Base-by-base conservation (phyloP, 805 yeast species). In the Candida saitoana region DNA sequence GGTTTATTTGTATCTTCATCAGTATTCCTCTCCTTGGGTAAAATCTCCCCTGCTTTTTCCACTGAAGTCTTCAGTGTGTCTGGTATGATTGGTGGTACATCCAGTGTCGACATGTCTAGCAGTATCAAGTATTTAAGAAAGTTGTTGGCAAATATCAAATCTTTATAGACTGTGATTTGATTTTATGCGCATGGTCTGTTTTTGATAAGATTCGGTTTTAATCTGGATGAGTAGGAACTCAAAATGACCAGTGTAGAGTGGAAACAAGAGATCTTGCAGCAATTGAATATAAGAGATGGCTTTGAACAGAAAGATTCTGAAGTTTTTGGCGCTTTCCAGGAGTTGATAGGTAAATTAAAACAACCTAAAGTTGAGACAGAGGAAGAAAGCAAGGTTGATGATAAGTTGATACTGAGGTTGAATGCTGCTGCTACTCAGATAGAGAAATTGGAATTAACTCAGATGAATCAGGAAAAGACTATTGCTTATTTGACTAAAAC, bases 271-370 rank as follows among this genome's bases (percentile, higher is more conserved):
- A 51, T 65, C 4, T 45, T 59, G 9, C 49, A 48, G 6, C 52
- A 55, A 35, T 51, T 69, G 16, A 44, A 48, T 16, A 43, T 44
- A 12, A 51, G 74, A 27, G 74, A 69, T 46, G 52, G 47, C 18
- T 41, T 55, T 17, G 71, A 68, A 49, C 51, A 60, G 47, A 46
- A 53, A 36, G 68, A 67, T 45, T 47, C 55, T 2, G 49, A 52
- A 8, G 65, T 59, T 46, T 65, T 52, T 45, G 45, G 43, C 14
- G 72, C 73, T 2, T 69, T 69, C 42, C 42, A 55, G 20, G 64
- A 62, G 36, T 47, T 69, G 36, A 49, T 47, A 39, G 47, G 52
- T 9, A 50, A 44, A 35, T 42, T 53, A 14, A 40, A 42, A 18
- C 33, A 27, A n/a, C 38, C 32, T 17, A 18, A 34, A 36, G 14